These are phyloP conservation scores for Hypsizygus marmoreus DNA, from an alignment of 768 basidiomycete species.

Conservation along the genomic window DNA sequence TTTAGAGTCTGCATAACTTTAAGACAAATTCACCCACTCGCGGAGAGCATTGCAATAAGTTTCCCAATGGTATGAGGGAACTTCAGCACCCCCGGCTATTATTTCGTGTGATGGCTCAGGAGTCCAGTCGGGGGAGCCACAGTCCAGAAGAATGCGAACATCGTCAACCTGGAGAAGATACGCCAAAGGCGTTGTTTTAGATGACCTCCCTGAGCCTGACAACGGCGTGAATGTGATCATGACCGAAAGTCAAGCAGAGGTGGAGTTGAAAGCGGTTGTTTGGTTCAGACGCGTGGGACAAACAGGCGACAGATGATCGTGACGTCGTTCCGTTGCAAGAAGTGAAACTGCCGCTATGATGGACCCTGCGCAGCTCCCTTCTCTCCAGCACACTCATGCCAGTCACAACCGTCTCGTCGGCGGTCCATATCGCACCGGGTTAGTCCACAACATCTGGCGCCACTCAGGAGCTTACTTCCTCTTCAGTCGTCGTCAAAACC, in stretches of 20 bases:
- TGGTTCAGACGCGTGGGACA: conserved; percentile 14
- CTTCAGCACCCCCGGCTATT: conserved; percentile 30
- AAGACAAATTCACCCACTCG: conserved; percentile 51
- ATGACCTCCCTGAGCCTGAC: conserved; percentile 77
- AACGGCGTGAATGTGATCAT: conserved; percentile 98
- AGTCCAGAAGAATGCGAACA: conserved; percentile 90
- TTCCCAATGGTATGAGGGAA: conserved; percentile 50
- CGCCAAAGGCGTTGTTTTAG: conserved; percentile 63
- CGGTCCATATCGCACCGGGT: conserved; percentile 57
- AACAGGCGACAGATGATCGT: conserved; percentile 20
- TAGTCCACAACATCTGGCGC: conserved; percentile 7
- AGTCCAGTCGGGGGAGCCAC: conserved; percentile 88
- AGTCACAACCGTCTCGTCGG: conserved; percentile 55
- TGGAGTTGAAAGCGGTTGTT: conserved; percentile 13
- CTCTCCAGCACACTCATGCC: conserved; percentile 41
- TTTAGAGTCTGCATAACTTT: neutral
- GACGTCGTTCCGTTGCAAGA: conserved; percentile 24
- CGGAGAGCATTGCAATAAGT: conserved; percentile 66
- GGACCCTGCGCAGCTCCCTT: neutral
- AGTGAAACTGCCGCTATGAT: conserved; percentile 5
- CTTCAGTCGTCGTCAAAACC: conserved; percentile 54
- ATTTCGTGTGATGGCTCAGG: conserved; percentile 52
- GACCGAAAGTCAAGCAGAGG: conserved; percentile 7
- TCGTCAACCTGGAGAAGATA: conserved; percentile 95
- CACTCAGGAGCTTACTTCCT: neutral